A percentile compares a stretch with the other conserved stretches of the same genome.
These are phyloP conservation scores for Solanum pinnatisectum DNA, from an alignment of 257 asterid genomes.

Conservation along the genomic window DNA sequence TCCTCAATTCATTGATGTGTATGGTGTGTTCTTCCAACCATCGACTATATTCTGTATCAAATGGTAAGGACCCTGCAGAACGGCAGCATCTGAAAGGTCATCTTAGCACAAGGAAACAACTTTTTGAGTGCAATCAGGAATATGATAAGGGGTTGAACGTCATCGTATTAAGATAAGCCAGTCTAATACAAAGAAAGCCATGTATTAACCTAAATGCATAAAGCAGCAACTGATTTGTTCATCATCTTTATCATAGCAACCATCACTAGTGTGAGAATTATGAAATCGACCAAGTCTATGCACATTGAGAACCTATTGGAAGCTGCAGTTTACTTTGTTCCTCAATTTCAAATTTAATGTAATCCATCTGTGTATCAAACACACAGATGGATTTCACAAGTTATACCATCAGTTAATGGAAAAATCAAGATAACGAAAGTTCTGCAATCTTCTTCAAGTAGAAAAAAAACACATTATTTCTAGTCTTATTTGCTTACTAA, in stretches of 20 bases:
- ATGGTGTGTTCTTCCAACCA: constrained; percentile 81
- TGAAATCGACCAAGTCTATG: neutral
- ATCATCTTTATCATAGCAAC: neutral
- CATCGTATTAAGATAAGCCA: neutral
- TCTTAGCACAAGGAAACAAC: neutral
- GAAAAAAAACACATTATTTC: neutral
- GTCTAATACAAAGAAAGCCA: neutral
- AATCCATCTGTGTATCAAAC: neutral
- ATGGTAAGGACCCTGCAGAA: constrained; percentile 66
- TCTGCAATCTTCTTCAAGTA: neutral
- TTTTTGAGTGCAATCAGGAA: neutral
- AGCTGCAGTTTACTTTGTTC: neutral
- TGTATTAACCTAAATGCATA: neutral
- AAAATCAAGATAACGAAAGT: neutral
- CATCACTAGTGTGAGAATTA: neutral
- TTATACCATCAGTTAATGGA: neutral
- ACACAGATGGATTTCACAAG: neutral
- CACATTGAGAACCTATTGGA: neutral
- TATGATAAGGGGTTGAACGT: neutral
- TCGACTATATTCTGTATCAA: constrained; percentile 65
- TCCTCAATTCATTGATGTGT: constrained; percentile 57
- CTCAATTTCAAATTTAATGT: neutral
- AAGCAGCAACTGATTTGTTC: neutral
- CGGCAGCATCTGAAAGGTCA: neutral
- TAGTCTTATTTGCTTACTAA: neutral